These are phyloP conservation scores for Pyrus bretschneideri DNA, from an alignment of 306 rosid genomes.

Conservation along the genomic window DNA sequence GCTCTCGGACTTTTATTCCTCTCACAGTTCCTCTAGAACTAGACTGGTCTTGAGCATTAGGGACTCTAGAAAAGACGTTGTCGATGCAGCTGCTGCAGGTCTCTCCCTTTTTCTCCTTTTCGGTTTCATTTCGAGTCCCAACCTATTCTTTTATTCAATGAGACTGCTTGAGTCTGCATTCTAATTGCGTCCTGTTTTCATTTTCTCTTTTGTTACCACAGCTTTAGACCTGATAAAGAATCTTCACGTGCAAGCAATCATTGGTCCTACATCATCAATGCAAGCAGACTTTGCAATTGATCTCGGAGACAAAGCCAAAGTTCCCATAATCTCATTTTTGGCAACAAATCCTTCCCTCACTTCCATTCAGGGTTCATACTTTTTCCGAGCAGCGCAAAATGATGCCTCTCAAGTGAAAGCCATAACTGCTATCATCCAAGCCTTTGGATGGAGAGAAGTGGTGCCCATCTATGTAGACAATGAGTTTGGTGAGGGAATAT, in stretches of 20 bases:
- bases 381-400: conserved; percentile 15
- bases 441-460: conserved; percentile 21
- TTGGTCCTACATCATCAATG: conserved; percentile 26
- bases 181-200: not conserved
- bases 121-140: not conserved
- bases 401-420: conserved; percentile 20
- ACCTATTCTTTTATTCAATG: too few relatives aligned
- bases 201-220: conserved; percentile 1
- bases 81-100: conserved; percentile 24
- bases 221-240: conserved; percentile 39
- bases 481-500: conserved; percentile 9
- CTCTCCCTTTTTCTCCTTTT: not conserved
- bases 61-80: conserved; percentile 4
- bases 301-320: conserved; percentile 27
- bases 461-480: conserved; percentile 23
- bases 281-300: conserved; percentile 23
- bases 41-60: conserved; percentile 4
- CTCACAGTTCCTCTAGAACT: not conserved
- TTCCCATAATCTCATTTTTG: conserved; percentile 28
- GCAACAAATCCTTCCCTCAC: conserved; percentile 28
- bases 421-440: conserved; percentile 9
- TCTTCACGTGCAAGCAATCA: conserved; percentile 38
- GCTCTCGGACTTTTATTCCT: not conserved
- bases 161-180: not conserved
- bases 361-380: conserved; percentile 12